phyloP scores from a whole-genome alignment of 1,284 basidiomycete species.

The Meripilus lineatus region DNA sequence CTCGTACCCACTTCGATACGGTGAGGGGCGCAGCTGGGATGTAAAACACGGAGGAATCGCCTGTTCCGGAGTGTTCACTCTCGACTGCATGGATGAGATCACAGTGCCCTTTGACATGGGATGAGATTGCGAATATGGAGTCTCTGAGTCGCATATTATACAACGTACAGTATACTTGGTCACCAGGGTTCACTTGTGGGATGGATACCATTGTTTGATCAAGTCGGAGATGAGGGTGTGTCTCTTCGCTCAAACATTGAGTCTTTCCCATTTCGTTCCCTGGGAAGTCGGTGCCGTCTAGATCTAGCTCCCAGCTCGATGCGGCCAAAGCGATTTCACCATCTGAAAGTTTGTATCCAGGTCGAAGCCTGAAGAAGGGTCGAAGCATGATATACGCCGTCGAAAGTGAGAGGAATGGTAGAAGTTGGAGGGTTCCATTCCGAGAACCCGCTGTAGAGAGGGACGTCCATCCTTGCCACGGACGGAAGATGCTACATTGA shows the following conservation, averaged over 20 bases:
- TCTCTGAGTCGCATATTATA: not conserved
- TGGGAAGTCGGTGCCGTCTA: conserved; percentile 56
- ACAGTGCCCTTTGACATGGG: conserved; percentile 43
- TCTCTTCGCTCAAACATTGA: conserved; percentile 56
- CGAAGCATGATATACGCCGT: conserved; percentile 71
- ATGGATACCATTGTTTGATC: conserved; percentile 48
- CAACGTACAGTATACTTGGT: conserved; percentile 70
- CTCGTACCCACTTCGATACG: conserved; percentile 44
- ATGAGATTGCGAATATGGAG: not conserved
- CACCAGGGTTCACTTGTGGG: conserved; percentile 60
- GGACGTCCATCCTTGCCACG: conserved; percentile 75
- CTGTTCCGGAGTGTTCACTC: conserved; percentile 47
- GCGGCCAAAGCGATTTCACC: conserved; percentile 27
- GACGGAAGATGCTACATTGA: conserved; percentile 73
- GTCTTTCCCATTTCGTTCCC: conserved; percentile 55
- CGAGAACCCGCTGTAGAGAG: conserved; percentile 56
- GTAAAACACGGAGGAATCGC: conserved; percentile 74
- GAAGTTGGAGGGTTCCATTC: conserved; percentile 64
- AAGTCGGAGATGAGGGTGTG: conserved; percentile 71
- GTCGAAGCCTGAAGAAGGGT: conserved; percentile 61
- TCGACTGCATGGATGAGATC: conserved; percentile 77
- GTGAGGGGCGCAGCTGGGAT: conserved; percentile 77
- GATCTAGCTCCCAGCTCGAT: conserved; percentile 61
- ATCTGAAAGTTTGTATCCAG: conserved; percentile 6
- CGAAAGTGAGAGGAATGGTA: conserved; percentile 50